Conservation (phyloP, 495 filamentous ascomycete genomes). For the Penicillium goetzii region DNA sequence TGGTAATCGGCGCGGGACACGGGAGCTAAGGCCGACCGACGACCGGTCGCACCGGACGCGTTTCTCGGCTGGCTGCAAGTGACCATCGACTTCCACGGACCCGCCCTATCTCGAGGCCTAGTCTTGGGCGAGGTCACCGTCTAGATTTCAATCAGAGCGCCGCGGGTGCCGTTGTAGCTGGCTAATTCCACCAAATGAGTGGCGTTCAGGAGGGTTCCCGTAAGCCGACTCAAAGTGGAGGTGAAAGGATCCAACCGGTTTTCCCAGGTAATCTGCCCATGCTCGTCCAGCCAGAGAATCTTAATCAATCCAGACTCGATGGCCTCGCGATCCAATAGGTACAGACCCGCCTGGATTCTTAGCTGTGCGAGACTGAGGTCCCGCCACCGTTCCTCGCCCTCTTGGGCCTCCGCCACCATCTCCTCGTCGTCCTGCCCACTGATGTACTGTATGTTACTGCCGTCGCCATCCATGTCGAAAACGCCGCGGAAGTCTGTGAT, state of each 20-base stretch:
- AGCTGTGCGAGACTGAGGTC: slow-evolving; percentile 3
- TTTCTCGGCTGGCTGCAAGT: no score
- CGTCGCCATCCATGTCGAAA: slow-evolving; percentile 15
- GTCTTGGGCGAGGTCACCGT: no score
- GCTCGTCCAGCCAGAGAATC: slow-evolving; percentile 20
- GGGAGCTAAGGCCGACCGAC: no score
- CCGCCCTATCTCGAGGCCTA: no score
- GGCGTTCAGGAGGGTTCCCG: neutral
- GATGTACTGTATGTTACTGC: slow-evolving; percentile 3
- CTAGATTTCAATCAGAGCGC: neutral
- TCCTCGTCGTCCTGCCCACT: slow-evolving; percentile 19
- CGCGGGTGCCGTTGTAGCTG: neutral
- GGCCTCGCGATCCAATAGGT: slow-evolving; percentile 17
- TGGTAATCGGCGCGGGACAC: no score
- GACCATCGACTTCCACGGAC: no score
- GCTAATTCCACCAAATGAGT: neutral
- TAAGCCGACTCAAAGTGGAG: neutral
- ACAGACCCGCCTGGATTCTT: slow-evolving; percentile 11
- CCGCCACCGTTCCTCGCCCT: slow-evolving; percentile 9
- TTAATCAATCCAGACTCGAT: slow-evolving; percentile 18
- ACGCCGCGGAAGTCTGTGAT: slow-evolving; percentile 16
- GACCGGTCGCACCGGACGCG: no score
- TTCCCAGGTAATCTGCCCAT: slow-evolving; percentile 20
- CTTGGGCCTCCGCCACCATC: slow-evolving; percentile 6
- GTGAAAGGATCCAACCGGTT: slow-evolving; percentile 4